Evolutionary conservation across 345 rosid genomes (phyloP).

Genomic region (Citrus sinensis): DNA sequence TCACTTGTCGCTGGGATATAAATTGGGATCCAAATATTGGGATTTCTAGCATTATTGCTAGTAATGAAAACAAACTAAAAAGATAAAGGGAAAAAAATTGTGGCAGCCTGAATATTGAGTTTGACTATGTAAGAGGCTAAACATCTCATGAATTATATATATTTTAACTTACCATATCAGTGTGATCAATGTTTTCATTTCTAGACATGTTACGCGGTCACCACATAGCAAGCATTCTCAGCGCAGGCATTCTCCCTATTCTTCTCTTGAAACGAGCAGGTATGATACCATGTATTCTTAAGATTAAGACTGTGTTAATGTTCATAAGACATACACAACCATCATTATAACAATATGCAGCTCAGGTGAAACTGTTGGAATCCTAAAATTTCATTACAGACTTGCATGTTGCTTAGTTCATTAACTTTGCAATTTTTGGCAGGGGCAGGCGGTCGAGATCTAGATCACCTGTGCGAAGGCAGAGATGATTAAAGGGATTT

Average conservation of each 20-base stretch:
- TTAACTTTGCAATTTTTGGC: constrained; percentile 20
- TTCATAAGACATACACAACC: constrained; percentile 35
- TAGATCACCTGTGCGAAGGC: constrained; percentile 67
- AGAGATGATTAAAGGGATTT: constrained; percentile 26
- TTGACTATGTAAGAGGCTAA: constrained; percentile 29
- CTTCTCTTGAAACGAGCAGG: constrained; percentile 92
- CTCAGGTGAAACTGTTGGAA: constrained; percentile 58
- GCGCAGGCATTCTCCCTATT: constrained; percentile 93
- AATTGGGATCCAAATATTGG: too few relatives aligned
- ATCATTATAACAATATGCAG: constrained; percentile 17
- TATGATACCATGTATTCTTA: constrained; percentile 36
- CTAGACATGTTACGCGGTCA: constrained; percentile 97
- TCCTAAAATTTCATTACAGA: constrained; percentile 5
- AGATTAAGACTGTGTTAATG: constrained; percentile 37
- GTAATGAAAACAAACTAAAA: constrained; percentile 11
- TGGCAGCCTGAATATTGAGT: constrained; percentile 20
- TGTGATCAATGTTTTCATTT: constrained; percentile 89
- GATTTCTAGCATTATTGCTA: background rate
- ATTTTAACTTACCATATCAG: constrained; percentile 54
- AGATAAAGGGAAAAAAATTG: background rate
- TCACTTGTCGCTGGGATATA: too few relatives aligned
- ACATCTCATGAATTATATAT: constrained; percentile 29
- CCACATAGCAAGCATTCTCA: constrained; percentile 99
- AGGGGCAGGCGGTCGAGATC: constrained; percentile 81
- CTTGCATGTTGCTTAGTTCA: background rate